Evolutionary conservation across 306 rosid species (phyloP), one percentile per base, ranked within the genome.

Genomic region (Sesbania bispinosa): DNA sequence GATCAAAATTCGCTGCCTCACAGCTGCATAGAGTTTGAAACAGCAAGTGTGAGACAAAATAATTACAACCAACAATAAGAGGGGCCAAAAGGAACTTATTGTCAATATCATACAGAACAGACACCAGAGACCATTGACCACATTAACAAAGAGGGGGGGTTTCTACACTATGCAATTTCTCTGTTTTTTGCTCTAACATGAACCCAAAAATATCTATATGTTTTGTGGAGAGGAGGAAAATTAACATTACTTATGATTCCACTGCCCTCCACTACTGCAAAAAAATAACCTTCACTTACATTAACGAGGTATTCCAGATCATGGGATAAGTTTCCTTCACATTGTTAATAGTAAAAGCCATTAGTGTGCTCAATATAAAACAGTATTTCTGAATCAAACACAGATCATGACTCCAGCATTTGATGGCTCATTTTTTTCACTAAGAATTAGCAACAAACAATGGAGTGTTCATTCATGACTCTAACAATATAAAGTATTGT

Each of bases 1-100:
- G 98, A 79, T 93, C 95, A 79, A 87, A 93, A 65, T 75, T 81
- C 27, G 92, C 75, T 60, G 38, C 82, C 32, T 87, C 88, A 35
- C 4, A 60, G 75, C 97, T 93, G 92, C 81, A 74, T 38, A 81
- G 59, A 51, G 26, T 68, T 74, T 38, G 21, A 71, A 78, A 71
- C 57, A 62, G 64, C 32, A 69, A 30, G 15, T 67, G 7, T 26
- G 74, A 38, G 20, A 38, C 26, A 42, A 47, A 71, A 36, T 52
- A 47, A 71, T 58, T 16, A 67, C 68, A 61, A 39, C 41, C 47
- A 70, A 61, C 20, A 58, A 70, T 3, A 70, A 29, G 30, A 24
- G n/a, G n/a, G n/a, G n/a, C n/a, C n/a, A n/a, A n/a, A n/a, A n/a
- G n/a, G n/a, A n/a, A n/a, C n/a, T n/a, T n/a, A n/a, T n/a, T n/a